Conservation (phyloP, 225 moss, liverwort and hornwort genomes). For the Sphagnum contortum region DNA sequence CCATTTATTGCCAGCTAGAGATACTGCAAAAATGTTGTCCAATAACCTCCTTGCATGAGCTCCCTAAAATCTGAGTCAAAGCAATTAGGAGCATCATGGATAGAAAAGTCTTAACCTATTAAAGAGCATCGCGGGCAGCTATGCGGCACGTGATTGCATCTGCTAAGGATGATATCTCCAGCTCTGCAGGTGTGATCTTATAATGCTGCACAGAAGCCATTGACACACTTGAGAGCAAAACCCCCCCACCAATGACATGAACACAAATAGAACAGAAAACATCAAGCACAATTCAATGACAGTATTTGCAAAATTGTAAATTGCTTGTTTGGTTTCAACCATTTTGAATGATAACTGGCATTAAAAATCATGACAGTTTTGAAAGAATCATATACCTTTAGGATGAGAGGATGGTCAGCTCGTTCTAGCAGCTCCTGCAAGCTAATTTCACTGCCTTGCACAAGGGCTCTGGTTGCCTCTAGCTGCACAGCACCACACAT, state of each 20-base stretch:
- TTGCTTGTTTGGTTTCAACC: background rate
- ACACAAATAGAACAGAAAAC: background rate
- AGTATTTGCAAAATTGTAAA: background rate
- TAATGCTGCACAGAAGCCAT: conserved; percentile 58
- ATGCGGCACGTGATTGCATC: conserved; percentile 84
- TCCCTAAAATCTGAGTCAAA: too few species aligned
- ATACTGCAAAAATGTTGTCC: too few species aligned
- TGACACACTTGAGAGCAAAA: background rate
- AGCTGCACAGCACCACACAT: conserved; percentile 24
- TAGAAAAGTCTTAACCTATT: conserved; percentile 1
- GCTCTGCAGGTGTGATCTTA: conserved; percentile 71
- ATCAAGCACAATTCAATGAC: background rate
- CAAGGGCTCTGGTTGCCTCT: conserved; percentile 49
- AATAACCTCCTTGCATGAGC: too few species aligned
- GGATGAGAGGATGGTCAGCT: conserved; percentile 54
- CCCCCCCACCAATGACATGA: too few species aligned
- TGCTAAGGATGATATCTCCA: conserved; percentile 67
- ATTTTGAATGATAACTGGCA: too few species aligned
- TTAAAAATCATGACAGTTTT: background rate
- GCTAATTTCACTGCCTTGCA: conserved; percentile 64
- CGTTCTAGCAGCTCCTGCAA: conserved; percentile 56
- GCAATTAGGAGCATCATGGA: too few species aligned
- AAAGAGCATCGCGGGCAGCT: conserved; percentile 79
- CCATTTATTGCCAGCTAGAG: too few species aligned
- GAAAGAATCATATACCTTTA: conserved; percentile 42